phyloP scores from a whole-genome alignment of 139 green algal genomes.

The Dunaliella primolecta region DNA sequence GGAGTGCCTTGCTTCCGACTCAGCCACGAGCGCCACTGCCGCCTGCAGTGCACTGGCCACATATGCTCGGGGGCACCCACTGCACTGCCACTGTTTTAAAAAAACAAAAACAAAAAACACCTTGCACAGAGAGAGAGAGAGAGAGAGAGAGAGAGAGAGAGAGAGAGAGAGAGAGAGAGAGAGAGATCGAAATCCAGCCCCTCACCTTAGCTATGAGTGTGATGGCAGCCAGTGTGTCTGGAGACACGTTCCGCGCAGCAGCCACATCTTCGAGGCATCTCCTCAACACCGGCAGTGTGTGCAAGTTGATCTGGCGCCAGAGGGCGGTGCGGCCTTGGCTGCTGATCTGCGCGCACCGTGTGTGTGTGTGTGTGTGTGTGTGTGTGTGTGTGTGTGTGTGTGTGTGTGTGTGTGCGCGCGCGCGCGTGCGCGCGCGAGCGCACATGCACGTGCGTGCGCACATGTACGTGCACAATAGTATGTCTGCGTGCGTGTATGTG shows the following conservation, averaged over 20 bases:
- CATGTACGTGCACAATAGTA: too few species aligned
- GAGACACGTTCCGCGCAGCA: not conserved
- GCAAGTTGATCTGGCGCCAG: slow-evolving; percentile 28
- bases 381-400: not conserved
- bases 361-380: not conserved
- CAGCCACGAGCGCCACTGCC: too few species aligned
- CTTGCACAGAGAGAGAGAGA: too few species aligned
- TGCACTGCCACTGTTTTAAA: too few species aligned
- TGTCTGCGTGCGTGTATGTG: not conserved
- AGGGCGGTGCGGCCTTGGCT: slow-evolving; percentile 10
- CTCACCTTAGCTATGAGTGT: slow-evolving; percentile 29
- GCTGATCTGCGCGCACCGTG: not conserved
- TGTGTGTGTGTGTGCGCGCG: not conserved
- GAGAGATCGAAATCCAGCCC: too few species aligned
- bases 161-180: too few species aligned
- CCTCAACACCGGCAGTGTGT: slow-evolving; percentile 39
- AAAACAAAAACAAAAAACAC: too few species aligned
- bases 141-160: too few species aligned
- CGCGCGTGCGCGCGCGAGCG: not conserved
- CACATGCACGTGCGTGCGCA: not conserved
- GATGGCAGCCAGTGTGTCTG: slow-evolving; percentile 26
- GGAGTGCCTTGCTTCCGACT: too few species aligned
- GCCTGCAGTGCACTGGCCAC: too few species aligned
- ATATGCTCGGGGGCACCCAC: too few species aligned
- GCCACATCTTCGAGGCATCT: slow-evolving; percentile 25